Base-by-base conservation (phyloP, 441 rosid genomes). In the Biscutella laevigata region DNA sequence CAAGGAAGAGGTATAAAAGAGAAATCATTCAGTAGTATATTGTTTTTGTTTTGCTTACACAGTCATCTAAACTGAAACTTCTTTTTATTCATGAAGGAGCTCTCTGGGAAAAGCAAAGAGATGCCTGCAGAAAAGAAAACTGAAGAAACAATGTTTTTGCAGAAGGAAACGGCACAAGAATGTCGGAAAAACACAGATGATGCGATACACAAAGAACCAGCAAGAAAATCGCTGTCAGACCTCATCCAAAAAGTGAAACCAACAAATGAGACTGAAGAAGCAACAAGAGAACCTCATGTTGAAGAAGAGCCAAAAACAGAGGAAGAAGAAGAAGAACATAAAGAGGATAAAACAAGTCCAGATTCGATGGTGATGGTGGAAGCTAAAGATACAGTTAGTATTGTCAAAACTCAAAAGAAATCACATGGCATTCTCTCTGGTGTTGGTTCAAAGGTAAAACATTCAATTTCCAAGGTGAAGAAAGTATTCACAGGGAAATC, bases 381-480 rank as follows among this genome's bases (percentile, higher is more conserved):
- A 66, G 77, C 78, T 29, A 83, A 66, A 72, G 95, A 83, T 25
- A 62, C 66, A n/a, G 74, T 80, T 0, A 62, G 67, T 25, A 72
- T 78, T 7, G 64, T 67, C 40, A 85, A 79, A 59, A 64, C 62
- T 43, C 68, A 76, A 10, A 92, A 86, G 77, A 92, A 92, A 68
- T 80, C 94, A 26, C 86, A 83, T 17, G 76, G 63, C 54, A 77
- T 92, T 67, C 77, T 92, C 44, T 80, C 95, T 43, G 91, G 88
- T 2, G 91, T 91, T 12, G 83, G 95, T 40, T 91, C 96, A 53
- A 85, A 82, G 71, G 96, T 91, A 19, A 91, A 91, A 69, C 85
- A 83, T 56, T 88, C 98, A 3, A 83, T 88, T 69, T 82, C 88
- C 30, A 92, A 86, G 68, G 96, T 92, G 30, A 92, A 77, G 83